Conservation (phyloP, 305 asterid species). For the Fraxinus nigra region DNA sequence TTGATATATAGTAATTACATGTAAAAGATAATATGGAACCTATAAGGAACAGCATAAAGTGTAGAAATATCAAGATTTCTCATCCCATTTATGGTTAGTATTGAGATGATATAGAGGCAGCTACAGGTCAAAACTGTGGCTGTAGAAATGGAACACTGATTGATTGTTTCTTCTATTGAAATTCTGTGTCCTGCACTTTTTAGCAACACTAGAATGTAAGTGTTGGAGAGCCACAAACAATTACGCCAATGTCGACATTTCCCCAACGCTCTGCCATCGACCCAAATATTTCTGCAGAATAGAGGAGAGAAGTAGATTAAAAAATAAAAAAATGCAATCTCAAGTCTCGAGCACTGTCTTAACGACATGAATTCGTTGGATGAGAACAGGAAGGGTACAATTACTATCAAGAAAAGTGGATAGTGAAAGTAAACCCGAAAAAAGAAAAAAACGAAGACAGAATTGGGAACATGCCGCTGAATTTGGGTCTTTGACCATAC, state of each 20-base stretch:
- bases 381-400: background rate
- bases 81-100: background rate
- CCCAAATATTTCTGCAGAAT: slow-evolving; percentile 53
- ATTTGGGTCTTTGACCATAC: slow-evolving; percentile 65
- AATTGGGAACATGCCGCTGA: slow-evolving; percentile 44
- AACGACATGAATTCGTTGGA: background rate
- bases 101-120: background rate
- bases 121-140: slow-evolving; percentile 85
- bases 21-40: background rate
- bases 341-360: background rate
- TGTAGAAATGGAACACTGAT: slow-evolving; percentile 79
- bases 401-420: background rate
- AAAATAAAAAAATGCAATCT: background rate
- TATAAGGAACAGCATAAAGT: background rate
- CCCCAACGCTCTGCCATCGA: slow-evolving; percentile 56
- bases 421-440: background rate
- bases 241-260: slow-evolving; percentile 59
- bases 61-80: background rate
- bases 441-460: background rate
- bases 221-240: slow-evolving; percentile 68
- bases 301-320: background rate
- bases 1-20: background rate
- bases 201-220: slow-evolving; percentile 68
- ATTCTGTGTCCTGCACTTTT: slow-evolving; percentile 58
- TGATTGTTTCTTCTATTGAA: slow-evolving; percentile 37